phyloP scores from a whole-genome alignment of 176 grass and related monocot genomes.

The Rhynchospora breviuscula region DNA sequence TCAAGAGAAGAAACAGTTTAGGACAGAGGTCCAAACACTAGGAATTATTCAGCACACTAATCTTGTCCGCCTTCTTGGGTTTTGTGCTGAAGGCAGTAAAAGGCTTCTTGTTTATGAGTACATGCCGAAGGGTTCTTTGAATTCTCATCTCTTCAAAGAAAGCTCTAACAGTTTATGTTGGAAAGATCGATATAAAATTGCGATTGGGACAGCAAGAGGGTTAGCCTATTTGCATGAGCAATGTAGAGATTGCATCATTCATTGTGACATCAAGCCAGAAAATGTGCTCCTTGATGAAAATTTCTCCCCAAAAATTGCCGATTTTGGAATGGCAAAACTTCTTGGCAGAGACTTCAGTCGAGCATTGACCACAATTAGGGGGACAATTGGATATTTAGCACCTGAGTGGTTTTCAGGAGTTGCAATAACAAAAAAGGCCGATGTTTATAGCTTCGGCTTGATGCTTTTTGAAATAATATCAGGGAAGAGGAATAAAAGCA shows the following conservation, averaged over 20 bases:
- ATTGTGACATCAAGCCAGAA: constrained; percentile 57
- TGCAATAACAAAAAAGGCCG: constrained; percentile 38
- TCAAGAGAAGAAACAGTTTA: constrained; percentile 32
- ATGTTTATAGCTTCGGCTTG: constrained; percentile 61
- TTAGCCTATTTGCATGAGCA: constrained; percentile 31
- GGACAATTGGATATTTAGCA: constrained; percentile 49
- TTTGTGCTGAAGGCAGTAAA: constrained; percentile 20
- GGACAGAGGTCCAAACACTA: constrained; percentile 28
- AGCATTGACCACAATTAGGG: constrained; percentile 40
- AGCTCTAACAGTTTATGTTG: background rate
- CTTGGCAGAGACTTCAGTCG: constrained; percentile 35
- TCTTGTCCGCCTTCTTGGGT: constrained; percentile 26
- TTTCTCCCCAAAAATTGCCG: constrained; percentile 38
- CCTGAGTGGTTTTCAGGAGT: constrained; percentile 41
- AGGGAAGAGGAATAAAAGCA: constrained; percentile 27
- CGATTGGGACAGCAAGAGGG: constrained; percentile 13
- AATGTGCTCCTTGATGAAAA: constrained; percentile 44
- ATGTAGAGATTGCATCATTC: constrained; percentile 56
- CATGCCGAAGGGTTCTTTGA: constrained; percentile 29
- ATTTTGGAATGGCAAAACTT: constrained; percentile 57
- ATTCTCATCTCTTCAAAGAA: constrained; percentile 9
- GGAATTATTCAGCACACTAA: constrained; percentile 28
- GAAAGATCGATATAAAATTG: constrained; percentile 10
- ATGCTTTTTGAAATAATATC: constrained; percentile 46
- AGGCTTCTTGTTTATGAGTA: constrained; percentile 27